Conservation (phyloP, 2,329 filamentous ascomycete genomes). For the Aspergillus sp. region DNA sequence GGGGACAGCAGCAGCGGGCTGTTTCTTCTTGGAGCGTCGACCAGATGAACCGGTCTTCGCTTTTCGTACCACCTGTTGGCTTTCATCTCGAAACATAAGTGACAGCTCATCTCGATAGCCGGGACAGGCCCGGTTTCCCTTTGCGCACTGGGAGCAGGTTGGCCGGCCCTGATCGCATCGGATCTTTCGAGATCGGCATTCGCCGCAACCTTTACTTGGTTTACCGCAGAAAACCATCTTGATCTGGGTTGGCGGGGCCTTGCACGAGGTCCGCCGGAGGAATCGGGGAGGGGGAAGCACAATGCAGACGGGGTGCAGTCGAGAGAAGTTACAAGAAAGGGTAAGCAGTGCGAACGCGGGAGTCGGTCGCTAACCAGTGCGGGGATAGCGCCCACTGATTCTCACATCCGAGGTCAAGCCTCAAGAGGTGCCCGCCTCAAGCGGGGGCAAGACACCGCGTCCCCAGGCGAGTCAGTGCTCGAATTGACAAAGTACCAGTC, state of each 20-base stretch:
- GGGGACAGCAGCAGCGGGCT: neutral
- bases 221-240: slow-evolving; percentile 45
- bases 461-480: too few relatives aligned
- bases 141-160: slow-evolving; percentile 63
- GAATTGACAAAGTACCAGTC: too few relatives aligned
- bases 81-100: slow-evolving; percentile 67
- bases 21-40: slow-evolving; percentile 18
- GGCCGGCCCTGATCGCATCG: slow-evolving; percentile 61
- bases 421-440: neutral
- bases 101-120: slow-evolving; percentile 66
- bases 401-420: neutral
- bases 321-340: slow-evolving; percentile 12
- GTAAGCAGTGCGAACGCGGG: slow-evolving; percentile 16
- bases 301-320: neutral
- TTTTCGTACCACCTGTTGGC: slow-evolving; percentile 61
- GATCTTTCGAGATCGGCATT: slow-evolving; percentile 46
- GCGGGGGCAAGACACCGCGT: too few relatives aligned
- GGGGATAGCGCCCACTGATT: neutral
- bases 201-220: slow-evolving; percentile 46
- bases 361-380: neutral
- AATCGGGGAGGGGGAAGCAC: neutral
- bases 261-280: slow-evolving; percentile 4
- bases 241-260: slow-evolving; percentile 10
- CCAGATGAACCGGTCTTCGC: slow-evolving; percentile 43
- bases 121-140: slow-evolving; percentile 60